Conservation (phyloP, 345 rosid genomes). For the Kernera saxatilis region DNA sequence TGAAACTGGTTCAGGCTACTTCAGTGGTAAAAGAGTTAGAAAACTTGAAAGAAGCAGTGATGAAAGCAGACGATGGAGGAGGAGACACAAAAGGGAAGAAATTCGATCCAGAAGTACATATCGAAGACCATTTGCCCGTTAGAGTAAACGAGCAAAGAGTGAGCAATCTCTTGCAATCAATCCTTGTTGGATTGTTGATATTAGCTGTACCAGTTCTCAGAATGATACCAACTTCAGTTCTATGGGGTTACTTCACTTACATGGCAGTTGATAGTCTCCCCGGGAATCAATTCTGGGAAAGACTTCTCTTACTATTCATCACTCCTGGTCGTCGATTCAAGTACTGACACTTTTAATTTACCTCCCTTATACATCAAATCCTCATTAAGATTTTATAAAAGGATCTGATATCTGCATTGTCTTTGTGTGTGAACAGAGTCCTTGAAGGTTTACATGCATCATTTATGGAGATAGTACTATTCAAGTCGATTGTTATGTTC, state of each 20-base stretch:
- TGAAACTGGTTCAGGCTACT: constrained; percentile 33
- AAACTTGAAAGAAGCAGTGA: constrained; percentile 65
- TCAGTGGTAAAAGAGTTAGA: constrained; percentile 57
- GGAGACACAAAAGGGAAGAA: constrained; percentile 36
- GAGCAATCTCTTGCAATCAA: constrained; percentile 73
- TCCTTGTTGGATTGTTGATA: constrained; percentile 55
- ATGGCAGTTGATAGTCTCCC: constrained; percentile 93
- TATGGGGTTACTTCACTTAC: constrained; percentile 91
- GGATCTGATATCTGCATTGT: neutral
- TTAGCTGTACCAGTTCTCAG: constrained; percentile 56
- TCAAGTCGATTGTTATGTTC: constrained; percentile 49
- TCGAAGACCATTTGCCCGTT: constrained; percentile 66
- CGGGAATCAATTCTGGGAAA: constrained; percentile 87
- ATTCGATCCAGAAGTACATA: constrained; percentile 64
- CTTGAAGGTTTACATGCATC: constrained; percentile 72
- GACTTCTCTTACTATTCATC: constrained; percentile 63
- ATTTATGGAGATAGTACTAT: constrained; percentile 67
- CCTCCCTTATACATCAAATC: neutral
- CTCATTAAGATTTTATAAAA: neutral
- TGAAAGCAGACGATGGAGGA: constrained; percentile 48
- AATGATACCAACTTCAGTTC: constrained; percentile 69
- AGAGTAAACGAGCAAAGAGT: constrained; percentile 81
- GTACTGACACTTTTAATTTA: constrained; percentile 27
- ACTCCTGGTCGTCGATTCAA: constrained; percentile 67
- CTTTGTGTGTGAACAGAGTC: constrained; percentile 41